Evolutionary conservation across 2,329 filamentous ascomycete genomes (phyloP), one percentile per base, ranked within the genome.

Genomic region (Aschersonia sp.): DNA sequence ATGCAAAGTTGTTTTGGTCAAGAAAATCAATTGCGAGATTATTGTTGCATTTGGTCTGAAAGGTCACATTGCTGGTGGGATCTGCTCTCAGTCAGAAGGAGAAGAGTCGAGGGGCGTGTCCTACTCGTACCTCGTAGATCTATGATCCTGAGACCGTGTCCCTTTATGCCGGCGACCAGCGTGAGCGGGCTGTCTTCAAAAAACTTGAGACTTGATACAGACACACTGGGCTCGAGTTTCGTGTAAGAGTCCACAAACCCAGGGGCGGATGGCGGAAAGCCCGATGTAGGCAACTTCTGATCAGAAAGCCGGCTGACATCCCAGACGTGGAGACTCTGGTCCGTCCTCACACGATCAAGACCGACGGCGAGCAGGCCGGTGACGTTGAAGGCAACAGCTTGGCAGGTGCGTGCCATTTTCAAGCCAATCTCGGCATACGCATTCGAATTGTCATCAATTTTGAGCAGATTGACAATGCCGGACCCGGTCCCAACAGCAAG

Each of bases 1-100:
- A 89, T 1, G 86, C 81, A 65, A 92, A 90, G 62, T 88, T 90
- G 56, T 92, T 88, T 53, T 83, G 79, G 55, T 94, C 84, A 29
- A 79, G 70, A 51, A 85, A 85, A 65, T 92, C 85, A 51, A 92
- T 85, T 12, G 85, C 77, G 47, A 92, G 61, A 53, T 83, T 83
- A 55, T 83, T 83, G 60, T 80, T 81, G 56, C 78, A 81, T 54
- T 76, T 78, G 4, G 79, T 83, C 51, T 75, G 75, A 53, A 81
- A 82, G n/a, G 69, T 78, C 44, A 76, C 67, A 6, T 73, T 72
- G 22, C 70, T 67, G 11, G 68, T 68, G 35, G 73, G 67, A 37
- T 75, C 72, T 68, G 35, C 8, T 37, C 35, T 37, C 35, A 37
- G 35, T 37, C 35, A 37, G 11, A 42, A 14, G 22, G 12, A 42